Conservation (phyloP, 108 stramenopile species). For the Cyclotella sp. region DNA sequence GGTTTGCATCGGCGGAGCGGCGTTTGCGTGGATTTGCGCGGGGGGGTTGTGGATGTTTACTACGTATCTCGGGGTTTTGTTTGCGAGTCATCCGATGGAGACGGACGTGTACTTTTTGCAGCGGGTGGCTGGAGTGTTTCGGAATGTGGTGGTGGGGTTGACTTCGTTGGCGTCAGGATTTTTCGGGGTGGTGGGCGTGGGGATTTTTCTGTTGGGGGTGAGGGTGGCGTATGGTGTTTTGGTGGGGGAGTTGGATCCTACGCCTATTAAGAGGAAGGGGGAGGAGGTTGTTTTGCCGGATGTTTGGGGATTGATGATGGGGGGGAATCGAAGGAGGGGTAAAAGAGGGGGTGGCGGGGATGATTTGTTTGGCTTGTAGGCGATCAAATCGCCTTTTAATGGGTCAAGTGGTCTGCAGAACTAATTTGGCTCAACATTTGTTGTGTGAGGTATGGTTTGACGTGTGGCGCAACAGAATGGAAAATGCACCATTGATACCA, state of each 20-base stretch:
- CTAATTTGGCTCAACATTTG: neutral
- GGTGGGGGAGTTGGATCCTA: slow-evolving; percentile 83
- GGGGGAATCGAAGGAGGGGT: slow-evolving; percentile 67
- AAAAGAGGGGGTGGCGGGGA: slow-evolving; percentile 20
- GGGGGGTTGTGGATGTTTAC: slow-evolving; percentile 69
- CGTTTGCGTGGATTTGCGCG: slow-evolving; percentile 72
- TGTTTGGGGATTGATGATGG: slow-evolving; percentile 82
- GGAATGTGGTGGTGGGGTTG: slow-evolving; percentile 81
- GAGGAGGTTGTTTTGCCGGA: slow-evolving; percentile 69
- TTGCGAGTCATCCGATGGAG: slow-evolving; percentile 69
- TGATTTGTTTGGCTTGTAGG: slow-evolving; percentile 2
- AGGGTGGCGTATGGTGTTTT: slow-evolving; percentile 79
- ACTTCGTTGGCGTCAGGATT: slow-evolving; percentile 79
- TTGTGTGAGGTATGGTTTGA: neutral
- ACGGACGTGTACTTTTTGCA: slow-evolving; percentile 70
- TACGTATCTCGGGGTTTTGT: slow-evolving; percentile 58
- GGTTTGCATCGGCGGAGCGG: slow-evolving; percentile 63
- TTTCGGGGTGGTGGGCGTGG: slow-evolving; percentile 80
- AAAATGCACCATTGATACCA: neutral
- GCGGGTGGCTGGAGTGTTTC: slow-evolving; percentile 64
- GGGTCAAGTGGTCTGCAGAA: slow-evolving; percentile 9
- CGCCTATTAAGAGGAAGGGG: slow-evolving; percentile 62
- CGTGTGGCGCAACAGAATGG: too few species aligned
- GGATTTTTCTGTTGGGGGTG: slow-evolving; percentile 74
- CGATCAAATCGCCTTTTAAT: neutral